These are phyloP conservation scores for Amesomyces nigricolor DNA, from an alignment of 2,329 filamentous ascomycete genomes.

Conservation along the genomic window DNA sequence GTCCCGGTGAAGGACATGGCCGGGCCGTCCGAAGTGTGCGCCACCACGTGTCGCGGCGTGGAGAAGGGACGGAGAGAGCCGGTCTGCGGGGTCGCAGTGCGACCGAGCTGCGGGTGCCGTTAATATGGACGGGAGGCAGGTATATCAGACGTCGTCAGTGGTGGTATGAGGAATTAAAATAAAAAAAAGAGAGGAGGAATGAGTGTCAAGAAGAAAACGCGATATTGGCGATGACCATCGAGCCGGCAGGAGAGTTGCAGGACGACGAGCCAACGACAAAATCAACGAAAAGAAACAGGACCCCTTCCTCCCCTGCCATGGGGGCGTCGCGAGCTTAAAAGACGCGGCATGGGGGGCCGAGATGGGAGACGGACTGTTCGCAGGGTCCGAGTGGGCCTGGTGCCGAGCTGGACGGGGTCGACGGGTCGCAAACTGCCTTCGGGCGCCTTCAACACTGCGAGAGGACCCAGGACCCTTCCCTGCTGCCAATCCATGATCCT, in stretches of 20 bases:
- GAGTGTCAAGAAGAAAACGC: slow-evolving; percentile 4
- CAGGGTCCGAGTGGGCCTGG: slow-evolving; percentile 21
- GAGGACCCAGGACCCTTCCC: neutral
- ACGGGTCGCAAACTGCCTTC: slow-evolving; percentile 9
- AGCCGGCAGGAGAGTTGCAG: too few relatives aligned
- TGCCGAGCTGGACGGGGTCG: neutral
- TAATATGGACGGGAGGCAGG: too few relatives aligned
- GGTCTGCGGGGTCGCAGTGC: neutral
- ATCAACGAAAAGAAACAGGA: slow-evolving; percentile 3
- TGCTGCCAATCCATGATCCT: neutral
- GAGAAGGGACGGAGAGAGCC: neutral
- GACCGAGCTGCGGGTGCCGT: neutral
- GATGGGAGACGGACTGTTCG: slow-evolving; percentile 17
- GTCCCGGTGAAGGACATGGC: slow-evolving; percentile 39
- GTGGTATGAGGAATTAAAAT: neutral
- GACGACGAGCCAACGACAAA: neutral
- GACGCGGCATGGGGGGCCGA: neutral
- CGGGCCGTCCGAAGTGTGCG: slow-evolving; percentile 2
- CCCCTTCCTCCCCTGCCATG: neutral
- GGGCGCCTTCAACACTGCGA: slow-evolving; percentile 1
- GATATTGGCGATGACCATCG: neutral
- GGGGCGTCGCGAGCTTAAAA: slow-evolving; percentile 8
- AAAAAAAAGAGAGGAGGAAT: neutral
- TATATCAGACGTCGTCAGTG: neutral
- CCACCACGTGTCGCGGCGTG: slow-evolving; percentile 1